Conservation (phyloP, 352 stramenopile species). For the Pythium aquatile region DNA sequence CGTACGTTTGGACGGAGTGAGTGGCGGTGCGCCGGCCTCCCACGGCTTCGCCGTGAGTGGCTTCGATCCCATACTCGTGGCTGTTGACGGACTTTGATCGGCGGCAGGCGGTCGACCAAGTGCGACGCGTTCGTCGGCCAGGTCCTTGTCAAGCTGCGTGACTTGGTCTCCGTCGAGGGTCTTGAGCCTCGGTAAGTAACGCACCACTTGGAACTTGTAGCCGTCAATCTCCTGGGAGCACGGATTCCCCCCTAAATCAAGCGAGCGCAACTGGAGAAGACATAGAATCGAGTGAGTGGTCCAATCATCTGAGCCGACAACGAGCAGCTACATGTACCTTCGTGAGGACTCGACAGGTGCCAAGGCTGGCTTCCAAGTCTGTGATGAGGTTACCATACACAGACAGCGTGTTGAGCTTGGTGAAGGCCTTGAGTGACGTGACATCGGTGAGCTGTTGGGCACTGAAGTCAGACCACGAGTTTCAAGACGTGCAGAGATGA, state of each 20-base stretch:
- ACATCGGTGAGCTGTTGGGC: constrained; percentile 27
- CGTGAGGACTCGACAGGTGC: constrained; percentile 28
- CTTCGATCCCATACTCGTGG: constrained; percentile 15
- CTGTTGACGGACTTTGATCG: constrained; percentile 14
- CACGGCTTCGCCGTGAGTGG: constrained; percentile 21
- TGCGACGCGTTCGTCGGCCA: constrained; percentile 60
- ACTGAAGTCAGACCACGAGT: background rate
- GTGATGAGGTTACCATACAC: constrained; percentile 35
- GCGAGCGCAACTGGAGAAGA: constrained; percentile 43
- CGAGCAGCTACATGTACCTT: constrained; percentile 19
- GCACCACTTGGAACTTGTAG: constrained; percentile 77
- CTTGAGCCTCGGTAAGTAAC: constrained; percentile 58
- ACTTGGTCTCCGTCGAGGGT: constrained; percentile 71
- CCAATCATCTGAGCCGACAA: too few relatives aligned
- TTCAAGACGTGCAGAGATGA: background rate
- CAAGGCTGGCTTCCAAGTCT: constrained; percentile 26
- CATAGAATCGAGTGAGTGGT: too few relatives aligned
- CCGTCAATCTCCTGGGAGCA: constrained; percentile 56
- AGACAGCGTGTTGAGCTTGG: constrained; percentile 32
- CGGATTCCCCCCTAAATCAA: constrained; percentile 77
- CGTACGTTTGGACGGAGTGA: constrained; percentile 22
- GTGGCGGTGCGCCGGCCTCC: constrained; percentile 15
- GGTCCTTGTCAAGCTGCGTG: constrained; percentile 70
- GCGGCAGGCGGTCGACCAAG: constrained; percentile 15
- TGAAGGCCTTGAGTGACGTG: constrained; percentile 25